Conservation (phyloP, 192 early-diverging fungal species). For the Backusella australiensis region DNA sequence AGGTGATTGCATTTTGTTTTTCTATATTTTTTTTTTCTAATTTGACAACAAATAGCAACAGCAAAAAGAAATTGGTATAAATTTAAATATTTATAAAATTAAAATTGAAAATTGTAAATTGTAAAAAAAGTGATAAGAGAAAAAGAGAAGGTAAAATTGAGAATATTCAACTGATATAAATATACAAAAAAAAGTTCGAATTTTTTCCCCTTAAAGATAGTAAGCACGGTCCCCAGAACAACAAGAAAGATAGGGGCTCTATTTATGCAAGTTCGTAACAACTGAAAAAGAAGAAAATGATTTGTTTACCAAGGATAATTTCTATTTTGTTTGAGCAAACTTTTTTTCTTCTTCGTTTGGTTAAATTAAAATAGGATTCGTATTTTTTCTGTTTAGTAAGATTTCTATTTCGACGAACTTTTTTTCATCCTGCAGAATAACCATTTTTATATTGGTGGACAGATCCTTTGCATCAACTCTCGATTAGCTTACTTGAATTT, state of each 20-base stretch:
- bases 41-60: not conserved
- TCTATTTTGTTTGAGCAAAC: constrained; percentile 7
- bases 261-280: not conserved
- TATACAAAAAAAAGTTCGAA: not conserved
- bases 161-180: not conserved
- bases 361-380: constrained; percentile 11
- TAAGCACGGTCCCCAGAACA: constrained; percentile 9
- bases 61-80: not conserved
- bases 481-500: not conserved
- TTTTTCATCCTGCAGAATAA: constrained; percentile 8
- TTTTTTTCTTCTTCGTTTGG: constrained; percentile 10
- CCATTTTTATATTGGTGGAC: not conserved
- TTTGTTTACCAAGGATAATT: not conserved
- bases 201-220: not conserved
- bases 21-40: not conserved
- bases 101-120: not conserved
- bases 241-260: constrained; percentile 5
- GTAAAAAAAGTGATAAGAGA: not conserved
- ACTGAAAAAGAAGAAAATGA: not conserved
- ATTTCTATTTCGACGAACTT: constrained; percentile 16
- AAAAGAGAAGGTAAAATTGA: not conserved
- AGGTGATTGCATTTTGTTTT: constrained; percentile 9
- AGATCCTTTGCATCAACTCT: not conserved
- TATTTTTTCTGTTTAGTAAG: constrained; percentile 8
- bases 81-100: not conserved